Conservation (phyloP, 2,329 filamentous ascomycete species). For the Cytospora mali region DNA sequence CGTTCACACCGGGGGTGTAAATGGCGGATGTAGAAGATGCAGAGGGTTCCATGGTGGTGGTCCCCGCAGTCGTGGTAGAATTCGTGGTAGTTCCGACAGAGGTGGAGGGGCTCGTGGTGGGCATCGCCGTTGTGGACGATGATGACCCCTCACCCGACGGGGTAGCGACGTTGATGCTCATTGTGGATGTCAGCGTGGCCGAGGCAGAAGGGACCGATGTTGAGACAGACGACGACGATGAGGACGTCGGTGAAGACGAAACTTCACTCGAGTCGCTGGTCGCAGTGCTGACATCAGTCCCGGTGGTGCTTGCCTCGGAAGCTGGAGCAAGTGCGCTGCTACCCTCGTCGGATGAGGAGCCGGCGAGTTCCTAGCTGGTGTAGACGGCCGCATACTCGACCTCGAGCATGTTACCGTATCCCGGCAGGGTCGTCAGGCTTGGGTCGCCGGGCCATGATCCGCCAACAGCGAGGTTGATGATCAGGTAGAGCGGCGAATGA, state of each 20-base stretch:
- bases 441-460: slow-evolving; percentile 57
- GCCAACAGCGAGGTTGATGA: slow-evolving; percentile 59
- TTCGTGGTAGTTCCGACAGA: neutral
- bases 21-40: slow-evolving; percentile 1
- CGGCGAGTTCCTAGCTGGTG: slow-evolving; percentile 24
- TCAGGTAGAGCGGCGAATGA: slow-evolving; percentile 53
- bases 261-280: neutral
- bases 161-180: slow-evolving; percentile 19
- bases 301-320: neutral
- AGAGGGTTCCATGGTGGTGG: slow-evolving; percentile 8
- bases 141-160: slow-evolving; percentile 26
- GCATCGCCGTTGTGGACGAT: slow-evolving; percentile 17
- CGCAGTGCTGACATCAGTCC: slow-evolving; percentile 9
- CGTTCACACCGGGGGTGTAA: slow-evolving; percentile 12
- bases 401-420: slow-evolving; percentile 36
- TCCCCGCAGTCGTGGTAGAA: slow-evolving; percentile 12
- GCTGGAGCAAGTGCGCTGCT: slow-evolving; percentile 5
- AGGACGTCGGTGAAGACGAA: slow-evolving; percentile 1
- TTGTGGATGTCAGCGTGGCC: slow-evolving; percentile 13
- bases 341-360: slow-evolving; percentile 5
- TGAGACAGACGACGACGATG: slow-evolving; percentile 6
- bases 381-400: slow-evolving; percentile 36
- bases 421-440: slow-evolving; percentile 37
- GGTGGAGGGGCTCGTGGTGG: slow-evolving; percentile 12
- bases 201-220: slow-evolving; percentile 7